Evolutionary conservation across 305 asterid genomes (phyloP).

Genomic region (Fraxinus baroniana): DNA sequence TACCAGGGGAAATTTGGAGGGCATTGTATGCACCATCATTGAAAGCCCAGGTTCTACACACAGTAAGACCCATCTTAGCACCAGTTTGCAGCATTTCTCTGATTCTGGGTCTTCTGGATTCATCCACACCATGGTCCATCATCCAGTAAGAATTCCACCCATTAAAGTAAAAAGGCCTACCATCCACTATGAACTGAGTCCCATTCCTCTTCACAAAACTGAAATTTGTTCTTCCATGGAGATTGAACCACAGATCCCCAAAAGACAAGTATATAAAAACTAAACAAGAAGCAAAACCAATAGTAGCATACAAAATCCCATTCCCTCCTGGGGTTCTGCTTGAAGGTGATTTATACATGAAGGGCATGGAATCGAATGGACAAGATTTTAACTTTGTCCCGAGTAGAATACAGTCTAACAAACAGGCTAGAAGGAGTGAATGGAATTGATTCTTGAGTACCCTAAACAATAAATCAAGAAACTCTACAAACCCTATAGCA

Average conservation of each 20-base stretch:
- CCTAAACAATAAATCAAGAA: conserved; percentile 15
- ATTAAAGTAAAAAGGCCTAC: conserved; percentile 74
- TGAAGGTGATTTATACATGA: conserved; percentile 21
- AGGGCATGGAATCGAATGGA: not conserved
- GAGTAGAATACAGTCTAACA: conserved; percentile 27
- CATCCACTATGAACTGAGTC: conserved; percentile 83
- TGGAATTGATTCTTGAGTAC: not conserved
- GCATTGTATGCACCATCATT: conserved; percentile 96
- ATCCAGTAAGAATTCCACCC: conserved; percentile 99
- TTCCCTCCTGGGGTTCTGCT: conserved; percentile 60
- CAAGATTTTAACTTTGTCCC: not conserved
- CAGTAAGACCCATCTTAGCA: conserved; percentile 95
- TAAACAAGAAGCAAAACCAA: conserved; percentile 80
- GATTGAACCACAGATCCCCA: conserved; percentile 70
- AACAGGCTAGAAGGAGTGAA: conserved; percentile 1
- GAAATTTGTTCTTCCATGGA: conserved; percentile 39
- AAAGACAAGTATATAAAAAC: conserved; percentile 77
- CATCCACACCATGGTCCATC: conserved; percentile 94
- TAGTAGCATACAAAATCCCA: conserved; percentile 74
- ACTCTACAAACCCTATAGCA: conserved; percentile 2
- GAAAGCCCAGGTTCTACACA: conserved; percentile 98
- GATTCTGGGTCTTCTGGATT: conserved; percentile 52
- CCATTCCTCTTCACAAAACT: conserved; percentile 95
- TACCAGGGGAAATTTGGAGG: conserved; percentile 84
- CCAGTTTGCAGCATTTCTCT: conserved; percentile 71